phyloP scores from a whole-genome alignment of 345 rosid genomes.

The Populus ilicifolia region DNA sequence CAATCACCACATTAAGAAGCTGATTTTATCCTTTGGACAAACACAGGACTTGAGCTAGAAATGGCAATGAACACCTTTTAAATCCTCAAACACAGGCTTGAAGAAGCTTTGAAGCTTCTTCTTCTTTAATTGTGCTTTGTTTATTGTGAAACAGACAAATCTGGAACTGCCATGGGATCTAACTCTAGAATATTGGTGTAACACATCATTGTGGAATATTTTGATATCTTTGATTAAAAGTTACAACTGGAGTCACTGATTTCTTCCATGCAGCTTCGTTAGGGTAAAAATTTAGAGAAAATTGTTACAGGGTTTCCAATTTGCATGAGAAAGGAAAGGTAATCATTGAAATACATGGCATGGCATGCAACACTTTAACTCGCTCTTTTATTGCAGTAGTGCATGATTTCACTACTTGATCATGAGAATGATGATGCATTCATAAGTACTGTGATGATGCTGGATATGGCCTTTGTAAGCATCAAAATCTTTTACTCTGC shows the following conservation, averaged over 20 bases:
- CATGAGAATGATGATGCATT: background rate
- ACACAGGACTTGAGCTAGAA: background rate
- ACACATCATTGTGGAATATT: background rate
- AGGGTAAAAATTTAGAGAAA: background rate
- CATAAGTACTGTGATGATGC: background rate
- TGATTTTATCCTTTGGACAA: background rate
- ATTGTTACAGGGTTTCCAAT: background rate
- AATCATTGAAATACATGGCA: background rate
- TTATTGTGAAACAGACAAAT: background rate
- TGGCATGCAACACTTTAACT: background rate
- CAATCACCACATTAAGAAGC: too few species aligned
- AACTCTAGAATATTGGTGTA: background rate
- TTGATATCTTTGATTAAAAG: background rate
- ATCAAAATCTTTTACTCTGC: background rate
- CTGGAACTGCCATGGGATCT: background rate
- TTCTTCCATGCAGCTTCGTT: background rate
- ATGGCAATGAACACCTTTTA: background rate
- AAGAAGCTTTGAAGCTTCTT: background rate
- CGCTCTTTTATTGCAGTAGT: background rate
- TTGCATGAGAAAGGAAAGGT: slow-evolving; percentile 1
- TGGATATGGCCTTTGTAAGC: background rate
- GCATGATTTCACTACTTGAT: background rate
- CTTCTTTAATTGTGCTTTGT: background rate
- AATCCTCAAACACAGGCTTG: background rate
- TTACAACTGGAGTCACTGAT: background rate